Base-by-base conservation (phyloP, 2,329 filamentous ascomycete species). In the Penicillium sp. region DNA sequence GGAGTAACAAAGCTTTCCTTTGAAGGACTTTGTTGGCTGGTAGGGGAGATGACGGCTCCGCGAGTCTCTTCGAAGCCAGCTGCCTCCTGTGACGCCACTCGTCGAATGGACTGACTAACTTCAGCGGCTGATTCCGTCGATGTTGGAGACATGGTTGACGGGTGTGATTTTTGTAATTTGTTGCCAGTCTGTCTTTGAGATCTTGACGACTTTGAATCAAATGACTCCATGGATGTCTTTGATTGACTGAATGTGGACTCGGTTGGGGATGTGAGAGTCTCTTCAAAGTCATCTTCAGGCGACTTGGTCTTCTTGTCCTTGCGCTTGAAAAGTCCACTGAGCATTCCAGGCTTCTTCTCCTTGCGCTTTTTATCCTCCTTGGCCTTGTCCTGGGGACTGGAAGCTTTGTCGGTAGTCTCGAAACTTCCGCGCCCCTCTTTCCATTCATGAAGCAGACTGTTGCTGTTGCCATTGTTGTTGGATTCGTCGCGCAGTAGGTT, bases 401-500 rank as follows among this genome's bases (percentile, higher is more conserved):
- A 78, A 24, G 85, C 83, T 76, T 90, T 92, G 56, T 91, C 89
- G 51, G 90, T 81, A 56, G 86, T 87, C 61, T 96, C 92, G 46
- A 96, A 79, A 70, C 90, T 93, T 73, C 84, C 79, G 50, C 85
- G 81, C 54, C 82, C 78, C 73, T 78, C 77, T 72, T 72, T 77
- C 48, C 66, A 60, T 16, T 79, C 76, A 43, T 51, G 68, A 13
- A 66, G 56, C 26, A 68, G 56, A n/a, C 53, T 41, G 19, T 41
- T 41, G 19, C 10, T 41, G 10, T 22, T 41, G 19, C 33, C 49
- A 21, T 56, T 65, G 47, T 57, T 66, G 58, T 62, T 74, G 11
- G 79, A 79, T 62, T 97, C 93, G 64, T 98, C 93, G 43, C 93
- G 87, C 41, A 98, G 79, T 52, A 99, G 78, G 65, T 96, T 96